phyloP scores from a whole-genome alignment of 2,329 filamentous ascomycete genomes.

The Phaeoacremonium minimum region DNA sequence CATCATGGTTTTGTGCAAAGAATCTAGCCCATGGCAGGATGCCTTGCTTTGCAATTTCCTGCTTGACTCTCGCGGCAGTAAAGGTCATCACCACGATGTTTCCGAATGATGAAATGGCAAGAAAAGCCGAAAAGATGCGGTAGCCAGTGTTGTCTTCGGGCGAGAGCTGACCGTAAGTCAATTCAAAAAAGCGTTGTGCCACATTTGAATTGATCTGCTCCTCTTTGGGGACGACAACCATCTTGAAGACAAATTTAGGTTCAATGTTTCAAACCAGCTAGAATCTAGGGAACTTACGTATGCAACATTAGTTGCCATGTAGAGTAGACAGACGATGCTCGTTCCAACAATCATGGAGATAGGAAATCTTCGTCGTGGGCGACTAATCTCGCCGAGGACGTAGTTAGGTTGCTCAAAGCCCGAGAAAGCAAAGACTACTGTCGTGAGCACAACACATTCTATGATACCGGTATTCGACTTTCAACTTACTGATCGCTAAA shows the following conservation, averaged over 20 bases:
- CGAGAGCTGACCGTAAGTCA: constrained; percentile 21
- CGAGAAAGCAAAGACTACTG: constrained; percentile 30
- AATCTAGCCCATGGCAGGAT: too few species aligned
- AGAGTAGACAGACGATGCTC: constrained; percentile 22
- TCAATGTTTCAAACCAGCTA: constrained; percentile 9
- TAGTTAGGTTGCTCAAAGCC: constrained; percentile 34
- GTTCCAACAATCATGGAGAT: constrained; percentile 23
- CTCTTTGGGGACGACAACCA: constrained; percentile 34
- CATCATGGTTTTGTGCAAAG: constrained; percentile 34
- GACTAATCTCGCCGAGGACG: constrained; percentile 24
- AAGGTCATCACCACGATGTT: constrained; percentile 47
- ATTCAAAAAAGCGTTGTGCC: constrained; percentile 27
- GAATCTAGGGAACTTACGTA: constrained; percentile 29
- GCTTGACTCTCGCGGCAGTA: too few species aligned
- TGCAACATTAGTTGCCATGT: constrained; percentile 30
- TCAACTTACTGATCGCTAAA: constrained; percentile 25
- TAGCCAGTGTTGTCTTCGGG: constrained; percentile 17
- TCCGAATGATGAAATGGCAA: constrained; percentile 49
- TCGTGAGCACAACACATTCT: too few species aligned
- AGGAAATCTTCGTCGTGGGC: constrained; percentile 25
- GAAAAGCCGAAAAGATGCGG: constrained; percentile 40
- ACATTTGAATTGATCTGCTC: constrained; percentile 17
- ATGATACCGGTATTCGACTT: too few species aligned
- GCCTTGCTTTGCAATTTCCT: too few species aligned
- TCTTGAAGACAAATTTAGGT: constrained; percentile 32